Conservation (phyloP, 805 yeast species). For the Teunomyces pallodes region DNA sequence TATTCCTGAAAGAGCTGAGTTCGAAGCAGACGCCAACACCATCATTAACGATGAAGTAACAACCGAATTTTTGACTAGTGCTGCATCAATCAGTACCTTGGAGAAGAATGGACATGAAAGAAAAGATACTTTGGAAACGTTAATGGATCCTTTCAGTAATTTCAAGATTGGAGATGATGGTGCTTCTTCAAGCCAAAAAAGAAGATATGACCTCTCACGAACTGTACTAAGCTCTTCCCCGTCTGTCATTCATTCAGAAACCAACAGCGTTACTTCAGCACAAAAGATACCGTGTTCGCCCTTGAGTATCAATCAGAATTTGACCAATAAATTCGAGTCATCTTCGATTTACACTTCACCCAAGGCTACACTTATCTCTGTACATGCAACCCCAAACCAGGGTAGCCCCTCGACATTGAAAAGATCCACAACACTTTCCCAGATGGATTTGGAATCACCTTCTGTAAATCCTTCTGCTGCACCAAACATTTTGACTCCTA, state of each 20-base stretch:
- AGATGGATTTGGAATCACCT: constrained; percentile 29
- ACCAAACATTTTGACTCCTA: constrained; percentile 39
- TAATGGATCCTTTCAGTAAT: constrained; percentile 15
- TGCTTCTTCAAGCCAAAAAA: constrained; percentile 5
- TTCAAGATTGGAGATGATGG: constrained; percentile 5
- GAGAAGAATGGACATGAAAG: constrained; percentile 10
- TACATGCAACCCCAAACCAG: constrained; percentile 16
- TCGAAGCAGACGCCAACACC: constrained; percentile 3
- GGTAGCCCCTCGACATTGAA: constrained; percentile 24
- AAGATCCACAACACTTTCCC: constrained; percentile 31
- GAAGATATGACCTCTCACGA: constrained; percentile 19
- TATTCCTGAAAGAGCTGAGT: background rate
- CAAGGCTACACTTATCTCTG: constrained; percentile 13
- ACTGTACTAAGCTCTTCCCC: constrained; percentile 14
- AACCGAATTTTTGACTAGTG: constrained; percentile 1
- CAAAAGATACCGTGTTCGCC: constrained; percentile 16
- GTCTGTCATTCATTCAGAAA: constrained; percentile 10
- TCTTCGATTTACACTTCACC: constrained; percentile 12
- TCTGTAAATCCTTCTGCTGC: constrained; percentile 24
- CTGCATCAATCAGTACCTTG: background rate
- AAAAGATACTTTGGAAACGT: constrained; percentile 13
- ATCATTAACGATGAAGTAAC: background rate
- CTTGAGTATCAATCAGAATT: constrained; percentile 16
- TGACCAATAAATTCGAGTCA: constrained; percentile 14
- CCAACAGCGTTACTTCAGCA: constrained; percentile 7